Base-by-base conservation (phyloP, 257 asterid species). In the Verbascum thapsus region DNA sequence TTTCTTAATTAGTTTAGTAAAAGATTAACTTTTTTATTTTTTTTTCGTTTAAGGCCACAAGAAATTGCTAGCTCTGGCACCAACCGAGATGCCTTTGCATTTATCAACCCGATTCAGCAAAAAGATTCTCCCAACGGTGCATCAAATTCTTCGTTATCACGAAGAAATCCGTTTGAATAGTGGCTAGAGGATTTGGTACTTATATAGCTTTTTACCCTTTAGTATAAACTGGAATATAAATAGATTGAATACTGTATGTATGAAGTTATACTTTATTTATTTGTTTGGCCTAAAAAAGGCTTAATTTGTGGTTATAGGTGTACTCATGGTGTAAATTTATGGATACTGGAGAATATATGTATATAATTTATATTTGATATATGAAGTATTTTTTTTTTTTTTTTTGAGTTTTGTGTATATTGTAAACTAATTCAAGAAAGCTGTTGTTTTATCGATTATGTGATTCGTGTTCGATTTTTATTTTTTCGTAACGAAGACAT, bases 131-230 rank as follows among this genome's bases (percentile, higher is more conserved):
- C 48, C 4, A 70, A 75, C 20, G 54, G 66, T 30, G 55, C 76
- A 12, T 48, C 82, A 30, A 45, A 67, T 70, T 52, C 83, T 19
- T 65, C 78, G 13, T 59, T 75, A 26, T 69, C 87, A 8, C 69
- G 70, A 22, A 85, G 87, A 74, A 90, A 90, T 75, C 96, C 96
- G 51, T 88, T 90, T 23, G 86, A 84, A 64, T 90, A 81, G 73
- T 47, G 55, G 54, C 64, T 40, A 22, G 35, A 39, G 16, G 15
- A 45, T 8, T 13, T 17, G 40, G 56, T 48, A 56, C 23, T 15
- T 54, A 11, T 54, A 11, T 30, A 17, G 64, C 45, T 11, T 11
- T 51, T 13, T 12, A 51, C 38, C 39, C 17, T 17, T 51, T 66
- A 57, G n/a, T 32, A 10, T 19, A 38, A 41, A 43, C 18, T 4